Base-by-base conservation (phyloP, 192 early-diverging fungal species). In the Backusella tuberculispora region DNA sequence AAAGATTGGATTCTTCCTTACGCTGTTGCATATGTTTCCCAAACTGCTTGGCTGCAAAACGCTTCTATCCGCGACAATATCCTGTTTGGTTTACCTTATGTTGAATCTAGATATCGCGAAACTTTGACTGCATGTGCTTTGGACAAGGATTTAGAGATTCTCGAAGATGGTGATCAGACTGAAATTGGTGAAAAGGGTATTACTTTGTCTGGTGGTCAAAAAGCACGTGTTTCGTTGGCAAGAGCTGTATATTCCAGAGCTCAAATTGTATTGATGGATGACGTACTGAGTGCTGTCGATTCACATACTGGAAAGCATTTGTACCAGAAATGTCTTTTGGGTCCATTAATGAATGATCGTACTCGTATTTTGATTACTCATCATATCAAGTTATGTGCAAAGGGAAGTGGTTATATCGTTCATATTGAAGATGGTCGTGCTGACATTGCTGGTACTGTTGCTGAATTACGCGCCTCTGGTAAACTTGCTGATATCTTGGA, bases 251-350 rank as follows among this genome's bases (percentile, higher is more conserved):
- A 97, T 76, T 88, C 85, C 38, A 72, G 83, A 15, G 88, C 91
- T 7, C 82, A 86, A 9, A 85, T 86, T 47, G 78, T 97, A 37
- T 69, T 97, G 2, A 86, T 95, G 72, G 97, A 98, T 81, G 96
- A 97, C 81, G 92, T 90, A 48, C 85, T 98, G 43, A 94, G 93
- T 1, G 96, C 97, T 6, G 96, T 99, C 0, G 98, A 99, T 78
- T 91, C 94, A 7, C 94, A 95, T 43, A 97, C 96, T 17, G 95
- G 90, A n/a, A 87, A 89, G 26, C 92, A 93, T 71, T 85, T 98
- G n/a, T 86, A 95, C 41, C 80, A 86, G 10, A 79, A 90, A 50
- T 94, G 93, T 71, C 73, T 98, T 93, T 77, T 72, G 43, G 73
- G 74, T 34, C 69, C 73, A 6, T 79, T 95, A 26, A 86, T 98